phyloP scores from a whole-genome alignment of 257 asterid species.

The Solanum chmielewskii region DNA sequence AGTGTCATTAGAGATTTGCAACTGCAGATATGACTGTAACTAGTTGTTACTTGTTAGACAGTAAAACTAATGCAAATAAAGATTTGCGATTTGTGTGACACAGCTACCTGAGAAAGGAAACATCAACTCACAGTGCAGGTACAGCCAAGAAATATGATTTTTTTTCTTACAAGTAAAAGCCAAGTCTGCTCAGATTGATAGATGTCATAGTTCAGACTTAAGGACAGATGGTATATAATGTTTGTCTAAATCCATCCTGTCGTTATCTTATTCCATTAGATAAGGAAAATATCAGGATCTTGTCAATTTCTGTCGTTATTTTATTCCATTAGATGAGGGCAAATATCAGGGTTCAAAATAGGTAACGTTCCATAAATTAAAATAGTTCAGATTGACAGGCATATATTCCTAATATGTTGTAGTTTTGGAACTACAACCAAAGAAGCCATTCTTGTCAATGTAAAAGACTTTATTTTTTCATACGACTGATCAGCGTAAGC shows the following conservation, averaged over 20 bases:
- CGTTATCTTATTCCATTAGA: not conserved
- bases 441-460: not conserved
- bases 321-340: not conserved
- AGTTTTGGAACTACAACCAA: not conserved
- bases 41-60: not conserved
- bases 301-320: not conserved
- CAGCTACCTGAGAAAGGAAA: not conserved
- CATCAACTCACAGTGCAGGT: not conserved
- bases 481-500: not conserved
- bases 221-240: not conserved
- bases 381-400: not conserved
- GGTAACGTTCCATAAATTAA: not conserved
- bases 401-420: not conserved
- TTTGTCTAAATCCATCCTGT: not conserved
- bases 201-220: not conserved
- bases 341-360: not conserved
- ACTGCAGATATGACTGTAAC: not conserved
- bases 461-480: not conserved
- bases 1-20: not conserved
- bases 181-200: not conserved
- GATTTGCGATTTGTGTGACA: not conserved
- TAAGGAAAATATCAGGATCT: not conserved
- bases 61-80: not conserved
- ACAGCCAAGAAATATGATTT: not conserved
- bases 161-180: not conserved